phyloP scores from a whole-genome alignment of 2,329 filamentous ascomycete genomes.

The Lithohypha guttulata region DNA sequence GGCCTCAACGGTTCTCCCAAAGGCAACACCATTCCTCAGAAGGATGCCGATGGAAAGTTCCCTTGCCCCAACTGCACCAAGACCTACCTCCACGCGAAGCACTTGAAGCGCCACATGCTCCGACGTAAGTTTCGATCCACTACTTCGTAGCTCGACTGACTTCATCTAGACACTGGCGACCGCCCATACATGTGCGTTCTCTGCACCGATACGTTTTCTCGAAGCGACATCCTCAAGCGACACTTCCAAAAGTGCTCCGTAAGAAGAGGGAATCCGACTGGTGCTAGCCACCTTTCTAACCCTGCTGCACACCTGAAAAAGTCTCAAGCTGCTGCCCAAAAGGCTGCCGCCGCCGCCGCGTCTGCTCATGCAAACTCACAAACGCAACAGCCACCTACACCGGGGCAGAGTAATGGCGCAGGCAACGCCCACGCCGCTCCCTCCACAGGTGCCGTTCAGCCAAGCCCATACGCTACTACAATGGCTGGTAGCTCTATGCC shows the following conservation, averaged over 20 bases:
- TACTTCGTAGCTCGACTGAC: constrained; percentile 26
- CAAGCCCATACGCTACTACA: constrained; percentile 20
- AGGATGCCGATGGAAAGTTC: constrained; percentile 96
- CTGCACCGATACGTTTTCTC: constrained; percentile 94
- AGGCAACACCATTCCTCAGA: constrained; percentile 75
- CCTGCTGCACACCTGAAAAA: constrained; percentile 83
- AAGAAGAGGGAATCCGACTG: constrained; percentile 87
- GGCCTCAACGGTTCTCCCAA: constrained; percentile 56
- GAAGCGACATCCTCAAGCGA: constrained; percentile 95
- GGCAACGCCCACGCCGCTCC: constrained; percentile 13
- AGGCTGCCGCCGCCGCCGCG: constrained; percentile 15
- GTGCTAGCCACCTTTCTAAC: constrained; percentile 87
- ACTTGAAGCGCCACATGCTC: constrained; percentile 89
- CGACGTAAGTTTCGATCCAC: constrained; percentile 61
- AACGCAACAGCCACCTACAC: too few species aligned
- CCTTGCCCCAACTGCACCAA: constrained; percentile 97
- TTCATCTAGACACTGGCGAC: constrained; percentile 73
- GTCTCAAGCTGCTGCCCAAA: constrained; percentile 34
- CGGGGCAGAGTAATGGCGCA: constrained; percentile 13
- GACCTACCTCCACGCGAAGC: constrained; percentile 94
- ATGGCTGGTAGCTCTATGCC: constrained; percentile 20
- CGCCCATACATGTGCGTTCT: constrained; percentile 97
- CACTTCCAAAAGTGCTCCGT: constrained; percentile 99
- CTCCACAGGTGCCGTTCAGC: constrained; percentile 16
- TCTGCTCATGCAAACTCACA: constrained; percentile 5